Conservation (phyloP, 441 rosid genomes). For the Sinapis alba region DNA sequence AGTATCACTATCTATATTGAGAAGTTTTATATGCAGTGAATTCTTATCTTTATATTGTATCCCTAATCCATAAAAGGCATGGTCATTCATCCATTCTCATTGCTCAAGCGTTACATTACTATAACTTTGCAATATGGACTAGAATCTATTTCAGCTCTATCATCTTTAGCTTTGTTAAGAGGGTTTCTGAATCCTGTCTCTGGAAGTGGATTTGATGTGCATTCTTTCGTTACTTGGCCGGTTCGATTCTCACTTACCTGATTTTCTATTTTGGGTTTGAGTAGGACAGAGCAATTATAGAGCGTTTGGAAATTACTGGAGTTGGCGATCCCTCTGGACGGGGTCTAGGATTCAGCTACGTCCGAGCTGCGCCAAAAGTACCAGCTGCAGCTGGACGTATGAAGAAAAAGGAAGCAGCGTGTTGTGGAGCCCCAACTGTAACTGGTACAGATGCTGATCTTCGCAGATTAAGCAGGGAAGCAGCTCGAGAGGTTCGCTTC, state of each 20-base stretch:
- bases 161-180: constrained; percentile 14
- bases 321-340: constrained; percentile 99
- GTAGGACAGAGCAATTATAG: constrained; percentile 95
- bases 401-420: constrained; percentile 85
- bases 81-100: constrained; percentile 3
- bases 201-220: constrained; percentile 9
- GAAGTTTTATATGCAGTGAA: constrained; percentile 22
- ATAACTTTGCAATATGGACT: constrained; percentile 12
- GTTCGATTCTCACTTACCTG: constrained; percentile 10
- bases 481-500: constrained; percentile 90
- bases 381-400: constrained; percentile 74
- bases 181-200: not conserved
- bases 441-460: constrained; percentile 99
- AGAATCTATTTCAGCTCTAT: constrained; percentile 21
- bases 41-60: constrained; percentile 2
- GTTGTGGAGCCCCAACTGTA: constrained; percentile 85
- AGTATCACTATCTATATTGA: constrained; percentile 23
- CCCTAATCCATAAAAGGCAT: not conserved
- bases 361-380: constrained; percentile 85
- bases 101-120: not conserved
- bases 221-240: not conserved
- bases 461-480: constrained; percentile 99
- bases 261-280: constrained; percentile 31
- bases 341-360: constrained; percentile 98
- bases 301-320: constrained; percentile 97